These are phyloP conservation scores for Leccinum rimulosum DNA, from an alignment of 768 basidiomycete species.

Conservation along the genomic window DNA sequence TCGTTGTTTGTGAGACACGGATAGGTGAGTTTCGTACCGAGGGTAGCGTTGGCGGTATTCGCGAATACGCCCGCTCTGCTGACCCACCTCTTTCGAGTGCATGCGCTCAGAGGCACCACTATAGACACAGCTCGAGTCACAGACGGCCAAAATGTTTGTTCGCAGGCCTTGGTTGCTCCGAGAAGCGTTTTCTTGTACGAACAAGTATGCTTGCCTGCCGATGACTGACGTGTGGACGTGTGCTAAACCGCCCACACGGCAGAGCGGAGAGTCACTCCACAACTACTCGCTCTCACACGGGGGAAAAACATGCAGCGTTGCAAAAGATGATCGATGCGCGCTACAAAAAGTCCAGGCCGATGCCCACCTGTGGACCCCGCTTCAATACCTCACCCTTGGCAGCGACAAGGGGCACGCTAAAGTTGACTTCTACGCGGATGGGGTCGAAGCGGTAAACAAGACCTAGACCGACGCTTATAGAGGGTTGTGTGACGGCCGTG, in stretches of 20 bases:
- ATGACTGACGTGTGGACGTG: neutral
- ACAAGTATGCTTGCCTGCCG: neutral
- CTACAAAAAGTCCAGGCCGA: slow-evolving; percentile 77
- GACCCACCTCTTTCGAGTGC: neutral
- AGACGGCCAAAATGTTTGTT: too few species aligned
- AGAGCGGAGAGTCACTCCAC: neutral
- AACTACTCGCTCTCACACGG: neutral
- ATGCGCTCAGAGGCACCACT: neutral
- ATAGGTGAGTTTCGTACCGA: neutral
- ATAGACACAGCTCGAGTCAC: neutral
- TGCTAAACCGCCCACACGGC: neutral
- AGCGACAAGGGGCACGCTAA: slow-evolving; percentile 78
- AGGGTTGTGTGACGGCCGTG: slow-evolving; percentile 38
- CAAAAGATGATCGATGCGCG: neutral
- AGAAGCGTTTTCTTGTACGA: too few species aligned
- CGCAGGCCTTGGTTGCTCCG: too few species aligned
- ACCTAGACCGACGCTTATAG: slow-evolving; percentile 78
- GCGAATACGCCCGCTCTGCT: neutral
- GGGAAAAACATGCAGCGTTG: slow-evolving; percentile 6
- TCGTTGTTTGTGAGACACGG: neutral
- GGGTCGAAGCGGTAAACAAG: slow-evolving; percentile 82
- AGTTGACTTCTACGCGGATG: slow-evolving; percentile 82
- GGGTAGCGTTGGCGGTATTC: neutral
- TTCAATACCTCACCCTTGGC: slow-evolving; percentile 62
- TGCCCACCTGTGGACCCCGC: slow-evolving; percentile 76